phyloP scores from a whole-genome alignment of 176 grass and related monocot genomes.

The Musa acuminata region DNA sequence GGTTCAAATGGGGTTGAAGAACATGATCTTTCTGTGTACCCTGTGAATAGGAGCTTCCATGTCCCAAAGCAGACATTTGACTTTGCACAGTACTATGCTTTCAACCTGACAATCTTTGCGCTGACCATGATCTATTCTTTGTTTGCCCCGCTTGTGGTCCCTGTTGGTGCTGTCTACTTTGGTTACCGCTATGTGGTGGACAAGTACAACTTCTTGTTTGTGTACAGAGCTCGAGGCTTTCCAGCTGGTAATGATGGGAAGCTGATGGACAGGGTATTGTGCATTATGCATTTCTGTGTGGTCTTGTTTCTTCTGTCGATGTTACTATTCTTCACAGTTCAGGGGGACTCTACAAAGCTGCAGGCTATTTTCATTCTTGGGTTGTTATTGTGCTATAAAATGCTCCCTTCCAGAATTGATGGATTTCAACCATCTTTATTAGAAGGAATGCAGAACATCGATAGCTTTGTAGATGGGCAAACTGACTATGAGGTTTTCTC shows the following conservation, averaged over 20 bases:
- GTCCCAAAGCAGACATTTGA: slow-evolving; percentile 92
- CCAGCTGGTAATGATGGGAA: slow-evolving; percentile 96
- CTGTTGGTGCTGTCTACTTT: slow-evolving; percentile 84
- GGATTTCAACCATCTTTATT: slow-evolving; percentile 63
- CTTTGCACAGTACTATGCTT: slow-evolving; percentile 97
- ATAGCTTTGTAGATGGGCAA: slow-evolving; percentile 89
- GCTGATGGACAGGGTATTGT: slow-evolving; percentile 86
- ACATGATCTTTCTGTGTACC: slow-evolving; percentile 80
- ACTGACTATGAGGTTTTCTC: slow-evolving; percentile 98
- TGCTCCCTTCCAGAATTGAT: slow-evolving; percentile 73
- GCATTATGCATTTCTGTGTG: slow-evolving; percentile 97
- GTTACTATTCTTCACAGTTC: slow-evolving; percentile 86
- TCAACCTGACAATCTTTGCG: slow-evolving; percentile 92
- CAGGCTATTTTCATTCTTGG: slow-evolving; percentile 84
- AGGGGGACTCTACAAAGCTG: slow-evolving; percentile 78
- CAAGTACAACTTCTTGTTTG: slow-evolving; percentile 98
- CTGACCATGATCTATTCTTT: slow-evolving; percentile 96
- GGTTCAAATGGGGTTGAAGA: slow-evolving; percentile 47
- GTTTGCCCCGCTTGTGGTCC: slow-evolving; percentile 84
- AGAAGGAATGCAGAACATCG: slow-evolving; percentile 83
- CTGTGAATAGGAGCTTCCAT: slow-evolving; percentile 81
- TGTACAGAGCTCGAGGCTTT: slow-evolving; percentile 92
- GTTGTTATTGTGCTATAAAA: slow-evolving; percentile 70
- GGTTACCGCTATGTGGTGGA: slow-evolving; percentile 96
- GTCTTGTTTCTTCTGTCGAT: slow-evolving; percentile 90